Evolutionary conservation across 2,329 filamentous ascomycete species (phyloP).

Genomic region (Clonostachys rhizophaga): DNA sequence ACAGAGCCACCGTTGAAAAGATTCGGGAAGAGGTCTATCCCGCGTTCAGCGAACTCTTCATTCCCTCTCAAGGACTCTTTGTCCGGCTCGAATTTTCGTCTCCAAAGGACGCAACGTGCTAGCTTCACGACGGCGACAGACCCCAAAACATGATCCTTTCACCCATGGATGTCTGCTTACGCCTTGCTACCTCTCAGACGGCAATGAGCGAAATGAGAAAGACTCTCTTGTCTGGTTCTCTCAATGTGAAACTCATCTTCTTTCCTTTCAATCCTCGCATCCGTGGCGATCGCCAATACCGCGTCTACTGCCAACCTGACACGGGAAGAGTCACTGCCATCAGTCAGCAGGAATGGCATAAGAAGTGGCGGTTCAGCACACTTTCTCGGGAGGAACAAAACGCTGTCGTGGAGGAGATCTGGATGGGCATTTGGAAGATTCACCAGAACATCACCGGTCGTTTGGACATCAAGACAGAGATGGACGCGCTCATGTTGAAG

Average conservation of each 20-base stretch:
- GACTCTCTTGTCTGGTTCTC: not conserved
- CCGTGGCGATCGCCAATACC: constrained; percentile 28
- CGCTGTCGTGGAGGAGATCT: constrained; percentile 9
- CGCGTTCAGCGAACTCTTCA: constrained; percentile 11
- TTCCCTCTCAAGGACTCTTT: constrained; percentile 30
- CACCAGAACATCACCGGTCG: constrained; percentile 17
- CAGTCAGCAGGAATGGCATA: constrained; percentile 35
- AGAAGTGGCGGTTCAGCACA: constrained; percentile 18
- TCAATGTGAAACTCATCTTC: constrained; percentile 25
- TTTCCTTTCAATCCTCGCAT: constrained; percentile 34
- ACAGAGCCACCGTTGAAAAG: constrained; percentile 22
- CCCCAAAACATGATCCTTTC: constrained; percentile 15
- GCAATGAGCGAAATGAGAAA: constrained; percentile 15
- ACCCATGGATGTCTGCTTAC: constrained; percentile 23
- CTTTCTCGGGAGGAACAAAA: constrained; percentile 4
- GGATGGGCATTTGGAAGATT: constrained; percentile 9
- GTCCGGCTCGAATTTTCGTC: constrained; percentile 34
- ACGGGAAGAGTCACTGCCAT: constrained; percentile 23
- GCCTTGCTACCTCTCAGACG: constrained; percentile 28
- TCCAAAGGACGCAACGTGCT: constrained; percentile 30
- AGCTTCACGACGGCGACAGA: constrained; percentile 7
- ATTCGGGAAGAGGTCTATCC: constrained; percentile 20
- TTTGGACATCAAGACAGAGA: constrained; percentile 8
- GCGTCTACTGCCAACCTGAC: constrained; percentile 34
- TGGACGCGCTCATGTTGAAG: constrained; percentile 19